A percentile compares a stretch with the other conserved stretches of the same genome.
Conservation (phyloP, 257 asterid species). For the Fraxinus americana region DNA sequence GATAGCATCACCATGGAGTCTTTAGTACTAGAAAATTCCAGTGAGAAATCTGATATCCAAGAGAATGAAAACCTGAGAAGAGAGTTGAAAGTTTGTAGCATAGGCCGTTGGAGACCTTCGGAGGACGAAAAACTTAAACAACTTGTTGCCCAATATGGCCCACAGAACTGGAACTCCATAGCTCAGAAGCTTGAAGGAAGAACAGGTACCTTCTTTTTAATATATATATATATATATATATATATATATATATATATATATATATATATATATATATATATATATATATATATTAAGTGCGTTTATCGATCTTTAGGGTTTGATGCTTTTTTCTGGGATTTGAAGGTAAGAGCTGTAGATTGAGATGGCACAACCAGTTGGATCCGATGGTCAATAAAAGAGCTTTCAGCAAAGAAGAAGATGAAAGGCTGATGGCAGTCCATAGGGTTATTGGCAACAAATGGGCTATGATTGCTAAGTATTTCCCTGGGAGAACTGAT, state of each 20-base stretch:
- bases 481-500: conserved; percentile 58
- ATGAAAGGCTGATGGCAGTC: conserved; percentile 40
- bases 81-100: conserved; percentile 27
- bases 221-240: no score
- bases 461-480: conserved; percentile 51
- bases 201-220: conserved; percentile 51
- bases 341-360: conserved; percentile 58
- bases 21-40: not conserved
- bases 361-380: conserved; percentile 61
- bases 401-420: conserved; percentile 54
- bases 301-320: no score
- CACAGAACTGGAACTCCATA: conserved; percentile 65
- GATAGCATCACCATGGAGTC: conserved; percentile 17
- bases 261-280: no score
- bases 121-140: conserved; percentile 56
- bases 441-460: conserved; percentile 49
- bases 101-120: conserved; percentile 65
- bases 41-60: conserved; percentile 32
- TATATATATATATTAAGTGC: no score
- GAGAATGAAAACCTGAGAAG: not conserved
- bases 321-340: not conserved
- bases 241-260: no score
- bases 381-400: conserved; percentile 52
- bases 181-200: conserved; percentile 57
- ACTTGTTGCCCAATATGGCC: conserved; percentile 55